These are phyloP conservation scores for Biscogniauxia mediterranea DNA, from an alignment of 2,329 filamentous ascomycete genomes.

Conservation along the genomic window DNA sequence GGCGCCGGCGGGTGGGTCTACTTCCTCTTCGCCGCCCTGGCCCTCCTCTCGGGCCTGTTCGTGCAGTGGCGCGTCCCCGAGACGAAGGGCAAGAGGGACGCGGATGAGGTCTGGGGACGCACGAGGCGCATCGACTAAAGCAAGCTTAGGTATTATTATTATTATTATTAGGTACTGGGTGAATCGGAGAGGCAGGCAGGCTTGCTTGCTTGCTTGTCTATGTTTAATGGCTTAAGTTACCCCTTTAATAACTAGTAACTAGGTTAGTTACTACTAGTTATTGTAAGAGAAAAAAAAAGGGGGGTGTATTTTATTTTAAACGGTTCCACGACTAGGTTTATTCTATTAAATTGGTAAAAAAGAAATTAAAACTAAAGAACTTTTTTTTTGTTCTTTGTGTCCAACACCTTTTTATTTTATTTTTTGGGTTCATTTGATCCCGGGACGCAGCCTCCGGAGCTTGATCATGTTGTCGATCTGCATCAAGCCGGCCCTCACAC, in stretches of 20 bases:
- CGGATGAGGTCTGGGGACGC: slow-evolving; percentile 89
- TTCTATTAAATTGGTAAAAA: not conserved
- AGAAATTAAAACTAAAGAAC: too few relatives aligned
- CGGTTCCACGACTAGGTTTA: too few relatives aligned
- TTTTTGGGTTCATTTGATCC: not conserved
- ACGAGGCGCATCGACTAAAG: slow-evolving; percentile 50
- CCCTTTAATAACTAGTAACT: too few relatives aligned
- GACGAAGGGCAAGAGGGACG: slow-evolving; percentile 79
- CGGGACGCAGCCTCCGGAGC: slow-evolving; percentile 38
- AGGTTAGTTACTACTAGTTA: too few relatives aligned
- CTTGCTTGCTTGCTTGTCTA: too few relatives aligned
- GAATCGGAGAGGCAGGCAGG: too few relatives aligned
- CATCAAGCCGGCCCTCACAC: slow-evolving; percentile 68
- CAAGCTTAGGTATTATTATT: too few relatives aligned
- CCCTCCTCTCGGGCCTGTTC: slow-evolving; percentile 67
- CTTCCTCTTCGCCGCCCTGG: slow-evolving; percentile 82
- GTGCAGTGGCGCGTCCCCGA: slow-evolving; percentile 77
- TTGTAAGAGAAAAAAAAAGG: too few relatives aligned
- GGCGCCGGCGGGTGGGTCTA: slow-evolving; percentile 83
- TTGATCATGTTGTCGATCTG: slow-evolving; percentile 56
- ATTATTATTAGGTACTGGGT: not conserved
- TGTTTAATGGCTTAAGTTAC: too few relatives aligned
- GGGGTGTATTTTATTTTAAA: too few relatives aligned
- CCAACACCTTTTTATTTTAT: too few relatives aligned
- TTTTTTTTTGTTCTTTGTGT: too few relatives aligned